Conservation (phyloP, 495 filamentous ascomycete genomes). For the Wilcoxina mikolae region DNA sequence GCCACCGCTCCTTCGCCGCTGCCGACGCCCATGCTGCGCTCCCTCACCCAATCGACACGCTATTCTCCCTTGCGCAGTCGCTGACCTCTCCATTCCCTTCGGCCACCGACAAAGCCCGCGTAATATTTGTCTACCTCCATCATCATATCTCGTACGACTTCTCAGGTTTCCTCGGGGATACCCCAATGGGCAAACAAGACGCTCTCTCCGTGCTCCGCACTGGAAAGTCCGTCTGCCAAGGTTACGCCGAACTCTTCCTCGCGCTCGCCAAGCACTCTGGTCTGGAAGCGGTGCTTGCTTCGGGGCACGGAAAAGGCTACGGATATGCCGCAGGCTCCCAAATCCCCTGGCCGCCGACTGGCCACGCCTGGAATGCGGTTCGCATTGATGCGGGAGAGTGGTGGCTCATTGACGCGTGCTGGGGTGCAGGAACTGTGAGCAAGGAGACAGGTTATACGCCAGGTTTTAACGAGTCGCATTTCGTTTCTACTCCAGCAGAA, state of each 20-base stretch:
- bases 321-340: constrained; percentile 41
- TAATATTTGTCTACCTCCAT: constrained; percentile 88
- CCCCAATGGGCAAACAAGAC: constrained; percentile 44
- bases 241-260: constrained; percentile 73
- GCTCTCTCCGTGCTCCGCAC: constrained; percentile 50
- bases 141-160: constrained; percentile 83
- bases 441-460: constrained; percentile 41
- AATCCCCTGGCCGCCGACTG: constrained; percentile 37
- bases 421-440: constrained; percentile 61
- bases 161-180: constrained; percentile 56
- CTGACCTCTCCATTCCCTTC: constrained; percentile 69
- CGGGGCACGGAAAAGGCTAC: constrained; percentile 78
- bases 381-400: constrained; percentile 65
- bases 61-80: constrained; percentile 56
- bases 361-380: constrained; percentile 90
- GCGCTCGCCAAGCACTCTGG: constrained; percentile 60
- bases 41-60: constrained; percentile 13
- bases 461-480: constrained; percentile 51
- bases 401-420: constrained; percentile 86
- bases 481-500: constrained; percentile 66
- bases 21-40: constrained; percentile 65
- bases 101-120: constrained; percentile 73
- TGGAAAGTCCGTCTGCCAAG: constrained; percentile 78
- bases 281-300: constrained; percentile 50
- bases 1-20: constrained; percentile 73